Base-by-base conservation (phyloP, 306 rosid genomes). In the Mucuna pruriens region DNA sequence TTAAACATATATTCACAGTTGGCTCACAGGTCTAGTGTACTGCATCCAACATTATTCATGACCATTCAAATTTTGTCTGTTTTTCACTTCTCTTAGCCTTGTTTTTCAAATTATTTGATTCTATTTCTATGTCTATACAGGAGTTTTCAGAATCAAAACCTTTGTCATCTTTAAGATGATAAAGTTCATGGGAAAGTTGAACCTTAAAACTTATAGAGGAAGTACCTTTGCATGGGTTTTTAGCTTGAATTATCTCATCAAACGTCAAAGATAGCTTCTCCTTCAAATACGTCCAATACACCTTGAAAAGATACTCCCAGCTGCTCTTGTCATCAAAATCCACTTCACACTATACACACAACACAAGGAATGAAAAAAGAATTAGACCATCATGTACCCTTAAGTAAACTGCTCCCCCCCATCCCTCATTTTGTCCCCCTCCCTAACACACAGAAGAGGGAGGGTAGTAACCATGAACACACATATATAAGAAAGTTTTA, bases 251-350 rank as follows among this genome's bases (percentile, higher is more conserved):
- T 45, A 96, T 81, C 83, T 96, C 99, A 84, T 96, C 97, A 58
- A 85, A 57, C 8, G 94, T 89, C 81, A 96, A 89, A 33, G 92
- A 90, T 7, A 92, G 78, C 70, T 90, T 90, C 62, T 58, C 88
- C 81, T 96, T 94, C 87, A 94, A 82, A 77, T 83, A 86, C 23
- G 84, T 54, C 99, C 99, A 96, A 76, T 96, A 96, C 74, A 96
- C 88, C 91, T 96, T 96, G 88, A 96, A 96, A 80, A 96, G 99
- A 90, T 96, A 96, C 90, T 96, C 99, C 98, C 98, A 96, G 82
- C 98, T 96, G 89, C 87, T 84, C 82, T 75, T 91, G 89, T 96
- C 99, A 80, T 96, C 99, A 87, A 96, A 96, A 88, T 96, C 98
- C 66, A 94, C 99, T 66, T 86, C 78, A 73, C 85, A 82, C 90